These are phyloP conservation scores for Mikania micrantha DNA, from an alignment of 129 eudicot species.

Conservation along the genomic window DNA sequence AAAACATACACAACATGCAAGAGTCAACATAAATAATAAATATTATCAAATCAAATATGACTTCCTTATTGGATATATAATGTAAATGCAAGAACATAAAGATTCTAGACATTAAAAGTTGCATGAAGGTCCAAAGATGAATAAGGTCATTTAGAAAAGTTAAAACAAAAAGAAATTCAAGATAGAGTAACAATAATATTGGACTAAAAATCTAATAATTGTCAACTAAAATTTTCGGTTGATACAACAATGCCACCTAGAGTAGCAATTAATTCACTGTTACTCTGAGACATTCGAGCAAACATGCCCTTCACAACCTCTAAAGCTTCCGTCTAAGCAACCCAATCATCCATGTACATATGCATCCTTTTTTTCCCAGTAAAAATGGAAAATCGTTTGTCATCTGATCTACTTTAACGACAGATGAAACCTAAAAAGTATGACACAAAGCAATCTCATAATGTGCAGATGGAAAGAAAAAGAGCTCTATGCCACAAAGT, in stretches of 20 bases:
- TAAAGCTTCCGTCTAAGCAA: constrained; percentile 89
- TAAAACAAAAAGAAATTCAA: too few relatives aligned
- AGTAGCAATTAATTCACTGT: constrained; percentile 88
- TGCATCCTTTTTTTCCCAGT: constrained; percentile 97
- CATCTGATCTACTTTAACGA: constrained; percentile 88
- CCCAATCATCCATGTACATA: constrained; percentile 70
- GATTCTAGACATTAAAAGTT: too few relatives aligned
- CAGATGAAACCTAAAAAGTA: constrained; percentile 66
- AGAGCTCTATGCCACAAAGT: neutral
- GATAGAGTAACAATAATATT: too few relatives aligned
- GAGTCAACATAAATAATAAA: too few relatives aligned
- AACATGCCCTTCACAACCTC: constrained; percentile 95
- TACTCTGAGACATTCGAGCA: constrained; percentile 83
- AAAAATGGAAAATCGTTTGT: constrained; percentile 78
- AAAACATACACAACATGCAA: too few relatives aligned
- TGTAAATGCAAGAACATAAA: too few relatives aligned
- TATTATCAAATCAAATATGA: too few relatives aligned
- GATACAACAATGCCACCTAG: constrained; percentile 55
- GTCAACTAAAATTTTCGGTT: constrained; percentile 76
- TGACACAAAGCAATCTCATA: neutral
- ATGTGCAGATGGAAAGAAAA: neutral
- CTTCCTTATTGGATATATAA: too few relatives aligned
- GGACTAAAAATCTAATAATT: too few relatives aligned
- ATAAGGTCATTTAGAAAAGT: too few relatives aligned
- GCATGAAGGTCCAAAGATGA: too few relatives aligned